These are phyloP conservation scores for Fusarium anguioides DNA, from an alignment of 2,329 filamentous ascomycete species.

Conservation along the genomic window DNA sequence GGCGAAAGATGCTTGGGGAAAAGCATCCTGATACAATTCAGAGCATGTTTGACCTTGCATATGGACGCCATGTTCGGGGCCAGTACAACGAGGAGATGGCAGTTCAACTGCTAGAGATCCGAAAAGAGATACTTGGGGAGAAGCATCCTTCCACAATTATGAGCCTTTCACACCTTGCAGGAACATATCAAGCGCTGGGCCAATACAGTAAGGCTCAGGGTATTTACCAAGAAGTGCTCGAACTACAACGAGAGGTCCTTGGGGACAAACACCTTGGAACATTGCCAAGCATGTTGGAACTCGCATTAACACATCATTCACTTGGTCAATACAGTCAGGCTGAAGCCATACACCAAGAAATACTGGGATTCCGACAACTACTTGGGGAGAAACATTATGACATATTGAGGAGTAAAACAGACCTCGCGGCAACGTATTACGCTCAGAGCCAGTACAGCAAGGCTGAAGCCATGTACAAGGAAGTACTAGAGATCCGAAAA, in stretches of 20 bases:
- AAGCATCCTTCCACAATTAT: not conserved
- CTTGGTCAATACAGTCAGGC: not conserved
- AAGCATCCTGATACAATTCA: too few species aligned
- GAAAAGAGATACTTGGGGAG: not conserved
- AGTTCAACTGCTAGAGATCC: not conserved
- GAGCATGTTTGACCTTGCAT: too few species aligned
- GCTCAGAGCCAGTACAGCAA: not conserved
- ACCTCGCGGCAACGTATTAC: too few species aligned
- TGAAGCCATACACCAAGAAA: not conserved
- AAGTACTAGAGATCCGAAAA: not conserved
- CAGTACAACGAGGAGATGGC: too few species aligned
- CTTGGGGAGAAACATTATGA: conserved; percentile 15
- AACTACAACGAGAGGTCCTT: not conserved
- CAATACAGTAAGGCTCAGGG: not conserved
- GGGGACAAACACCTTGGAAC: not conserved
- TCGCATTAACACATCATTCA: not conserved
- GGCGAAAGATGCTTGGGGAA: too few species aligned
- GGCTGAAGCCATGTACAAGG: not conserved
- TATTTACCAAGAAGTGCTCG: not conserved
- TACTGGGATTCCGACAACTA: not conserved
- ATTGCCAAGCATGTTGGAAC: not conserved
- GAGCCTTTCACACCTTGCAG: not conserved
- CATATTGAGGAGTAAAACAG: too few species aligned
- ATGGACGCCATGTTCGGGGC: too few species aligned
- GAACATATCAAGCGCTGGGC: not conserved